Evolutionary conservation across 257 asterid species (phyloP), one percentile per base, ranked within the genome.

Genomic region (Ocimum tenuiflorum): DNA sequence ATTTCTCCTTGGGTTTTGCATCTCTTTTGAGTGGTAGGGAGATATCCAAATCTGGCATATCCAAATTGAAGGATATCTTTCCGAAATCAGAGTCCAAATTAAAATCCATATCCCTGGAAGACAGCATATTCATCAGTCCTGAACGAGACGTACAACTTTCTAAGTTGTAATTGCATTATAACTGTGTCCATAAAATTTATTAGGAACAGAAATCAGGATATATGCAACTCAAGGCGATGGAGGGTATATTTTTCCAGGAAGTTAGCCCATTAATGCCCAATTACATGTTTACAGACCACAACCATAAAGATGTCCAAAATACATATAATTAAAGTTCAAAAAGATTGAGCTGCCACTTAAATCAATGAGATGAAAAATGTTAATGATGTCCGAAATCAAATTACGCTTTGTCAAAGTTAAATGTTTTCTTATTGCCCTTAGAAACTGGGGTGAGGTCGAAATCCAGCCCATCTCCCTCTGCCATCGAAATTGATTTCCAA

Each of bases 101-200:
- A 71, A 92, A 92, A 75, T 92, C 96, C 82, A 87, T 75, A 68
- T 88, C 90, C 94, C 99, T 92, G 91, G 68, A 77, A 67, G 31
- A 20, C 52, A 74, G 65, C 79, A 82, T 53, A 17, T 58, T 53
- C 46, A 48, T 61, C 54, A 73, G 73, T 59, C 57, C 48, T 39
- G 56, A 31, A 54, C 23, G 51, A 19, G 60, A 69, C 60, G 29
- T 36, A 64, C 14, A 18, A 57, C 56, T 38, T 73, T 51, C 68
- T 41, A 33, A 53, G 53, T 57, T 63, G 18, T 20, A 60, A 1
- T 36, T 38, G 27, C 23, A 57, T 33, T n/a, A 51, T 38, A 49
- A 31, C 41, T 55, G 54, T 69, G 8, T 6, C 23, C 45, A 12
- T 29, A 19, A 42, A 55, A 35, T 46, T 65, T 31, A 68, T 49